These are phyloP conservation scores for Colletotrichum melonis DNA, from an alignment of 2,329 filamentous ascomycete species.

Conservation along the genomic window DNA sequence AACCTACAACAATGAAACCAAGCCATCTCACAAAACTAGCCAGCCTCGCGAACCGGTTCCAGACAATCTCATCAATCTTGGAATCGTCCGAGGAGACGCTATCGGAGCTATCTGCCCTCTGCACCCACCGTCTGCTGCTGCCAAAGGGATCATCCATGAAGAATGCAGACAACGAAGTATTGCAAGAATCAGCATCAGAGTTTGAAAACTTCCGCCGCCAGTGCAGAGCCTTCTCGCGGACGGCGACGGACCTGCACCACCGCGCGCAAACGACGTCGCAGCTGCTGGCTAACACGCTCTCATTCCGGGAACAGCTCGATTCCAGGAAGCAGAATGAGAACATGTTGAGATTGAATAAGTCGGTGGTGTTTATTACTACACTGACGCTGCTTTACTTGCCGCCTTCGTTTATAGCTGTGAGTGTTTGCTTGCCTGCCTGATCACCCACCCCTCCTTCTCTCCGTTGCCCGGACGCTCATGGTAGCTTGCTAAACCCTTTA, in stretches of 20 bases:
- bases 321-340: constrained; percentile 45
- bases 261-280: constrained; percentile 41
- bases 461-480: no score
- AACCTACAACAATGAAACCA: background rate
- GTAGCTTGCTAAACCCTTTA: no score
- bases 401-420: constrained; percentile 50
- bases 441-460: background rate
- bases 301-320: constrained; percentile 44
- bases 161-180: background rate
- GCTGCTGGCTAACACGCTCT: constrained; percentile 42
- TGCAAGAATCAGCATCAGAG: background rate
- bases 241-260: constrained; percentile 39
- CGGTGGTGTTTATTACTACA: constrained; percentile 46
- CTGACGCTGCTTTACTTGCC: constrained; percentile 46
- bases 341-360: constrained; percentile 46
- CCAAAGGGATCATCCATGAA: background rate
- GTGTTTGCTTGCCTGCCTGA: constrained; percentile 1
- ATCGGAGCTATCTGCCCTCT: background rate
- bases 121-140: background rate
- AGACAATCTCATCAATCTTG: background rate
- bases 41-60: background rate
- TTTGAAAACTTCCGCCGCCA: constrained; percentile 35
- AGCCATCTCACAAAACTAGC: background rate
- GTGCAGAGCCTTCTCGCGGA: constrained; percentile 37
- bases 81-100: background rate